Conservation (phyloP, 2,329 filamentous ascomycete genomes). For the Aspergillus quadrilineatus region DNA sequence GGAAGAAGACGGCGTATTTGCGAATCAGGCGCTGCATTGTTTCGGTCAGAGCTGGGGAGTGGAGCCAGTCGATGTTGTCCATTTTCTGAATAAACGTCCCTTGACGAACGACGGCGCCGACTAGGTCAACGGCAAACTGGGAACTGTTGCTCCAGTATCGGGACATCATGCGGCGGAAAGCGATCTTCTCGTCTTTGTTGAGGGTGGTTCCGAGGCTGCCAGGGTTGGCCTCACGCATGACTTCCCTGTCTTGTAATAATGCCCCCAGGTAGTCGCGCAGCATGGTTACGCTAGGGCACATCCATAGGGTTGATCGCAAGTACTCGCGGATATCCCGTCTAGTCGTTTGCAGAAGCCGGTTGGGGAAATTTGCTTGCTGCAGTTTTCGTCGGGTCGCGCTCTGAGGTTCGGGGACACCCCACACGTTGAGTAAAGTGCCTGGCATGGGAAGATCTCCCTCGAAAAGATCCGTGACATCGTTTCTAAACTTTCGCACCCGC, state of each 20-base stretch:
- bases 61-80: slow-evolving; percentile 74
- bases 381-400: not conserved
- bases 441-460: slow-evolving; percentile 58
- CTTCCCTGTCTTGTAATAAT: slow-evolving; percentile 39
- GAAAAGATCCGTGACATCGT: slow-evolving; percentile 55
- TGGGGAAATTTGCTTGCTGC: slow-evolving; percentile 51
- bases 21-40: slow-evolving; percentile 65
- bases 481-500: slow-evolving; percentile 61
- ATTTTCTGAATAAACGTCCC: slow-evolving; percentile 58
- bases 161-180: slow-evolving; percentile 44
- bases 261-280: slow-evolving; percentile 54
- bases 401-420: slow-evolving; percentile 50
- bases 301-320: slow-evolving; percentile 20
- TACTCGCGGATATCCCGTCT: slow-evolving; percentile 42
- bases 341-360: slow-evolving; percentile 55
- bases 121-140: slow-evolving; percentile 41
- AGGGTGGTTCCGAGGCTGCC: slow-evolving; percentile 7
- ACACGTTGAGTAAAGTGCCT: slow-evolving; percentile 62
- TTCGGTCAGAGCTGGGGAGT: slow-evolving; percentile 62
- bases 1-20: slow-evolving; percentile 53
- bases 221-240: slow-evolving; percentile 46
- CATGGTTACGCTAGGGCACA: slow-evolving; percentile 48
- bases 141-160: slow-evolving; percentile 45
- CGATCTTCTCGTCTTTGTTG: slow-evolving; percentile 26
- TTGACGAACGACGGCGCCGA: slow-evolving; percentile 46